Base-by-base conservation (phyloP, 2,329 filamentous ascomycete genomes). In the Meredithiella fracta region DNA sequence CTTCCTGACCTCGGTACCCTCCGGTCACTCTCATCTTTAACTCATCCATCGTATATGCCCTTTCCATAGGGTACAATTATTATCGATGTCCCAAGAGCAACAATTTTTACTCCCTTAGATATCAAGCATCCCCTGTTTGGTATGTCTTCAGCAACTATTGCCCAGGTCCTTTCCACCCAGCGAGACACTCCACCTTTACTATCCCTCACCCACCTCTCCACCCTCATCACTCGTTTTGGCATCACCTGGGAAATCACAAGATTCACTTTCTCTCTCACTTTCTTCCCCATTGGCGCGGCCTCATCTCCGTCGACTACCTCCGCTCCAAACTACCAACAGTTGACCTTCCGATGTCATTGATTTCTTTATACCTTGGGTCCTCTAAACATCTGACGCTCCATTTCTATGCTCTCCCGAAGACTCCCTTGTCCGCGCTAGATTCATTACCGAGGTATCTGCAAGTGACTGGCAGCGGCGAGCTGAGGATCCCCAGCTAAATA, bases 231-330 rank as follows among this genome's bases (percentile, higher is more conserved):
- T 2, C 40, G 40, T 3, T n/a, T 4, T 20, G 40, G 40, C n/a
- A 8, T 44, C 40, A 44, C 15, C 40, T 72, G 84, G 49, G 83
- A 86, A 64, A 72, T 85, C 20, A 80, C 77, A 2, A 74, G 80
- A 62, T 70, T 87, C 37, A 66, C 76, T 17, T 69, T 72, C 11
- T 70, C 69, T 9, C 82, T 83, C 0, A 68, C 74, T 3, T 59
- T 87, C 49, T 70, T 82, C 44, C 79, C 78, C 64, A 71, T 88
- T 82, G 82, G 11, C 83, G 89, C 64, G 79, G 77, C 1, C 67
- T 89, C 9, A 75, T 85, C 14, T 70, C 82, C 60, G 70, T 72
- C 3, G 64, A 68, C 3, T 78, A 82, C 60, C 73, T 85, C 63
- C 11, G 74, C 79, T 61, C 62, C 34, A 38, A 58, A 65, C 62